These are phyloP conservation scores for Chrysoporthe deuterocubensis DNA, from an alignment of 2,329 filamentous ascomycete genomes.

Conservation along the genomic window DNA sequence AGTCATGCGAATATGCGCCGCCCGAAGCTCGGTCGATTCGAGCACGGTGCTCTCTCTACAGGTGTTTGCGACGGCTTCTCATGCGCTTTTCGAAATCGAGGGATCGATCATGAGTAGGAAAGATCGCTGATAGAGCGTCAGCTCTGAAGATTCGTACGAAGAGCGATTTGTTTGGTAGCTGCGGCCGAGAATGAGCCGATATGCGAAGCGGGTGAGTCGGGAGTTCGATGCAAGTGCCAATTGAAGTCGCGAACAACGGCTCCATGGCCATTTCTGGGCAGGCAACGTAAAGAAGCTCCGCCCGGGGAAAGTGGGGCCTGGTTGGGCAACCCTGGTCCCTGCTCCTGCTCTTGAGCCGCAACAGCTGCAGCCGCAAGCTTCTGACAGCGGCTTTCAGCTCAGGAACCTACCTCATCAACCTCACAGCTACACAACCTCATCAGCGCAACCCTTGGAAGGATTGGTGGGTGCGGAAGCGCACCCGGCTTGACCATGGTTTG, in stretches of 20 bases:
- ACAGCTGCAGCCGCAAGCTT: slow-evolving; percentile 10
- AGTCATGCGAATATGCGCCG: background rate
- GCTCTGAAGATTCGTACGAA: background rate
- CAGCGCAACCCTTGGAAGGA: background rate
- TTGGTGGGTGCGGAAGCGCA: background rate
- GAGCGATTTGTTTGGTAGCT: background rate
- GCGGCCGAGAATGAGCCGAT: too few relatives aligned
- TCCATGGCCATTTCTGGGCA: slow-evolving; percentile 1
- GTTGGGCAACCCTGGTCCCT: slow-evolving; percentile 5
- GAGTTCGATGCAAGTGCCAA: background rate
- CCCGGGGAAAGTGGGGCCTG: slow-evolving; percentile 3
- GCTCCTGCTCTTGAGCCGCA: slow-evolving; percentile 14
- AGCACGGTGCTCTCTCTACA: slow-evolving; percentile 1
- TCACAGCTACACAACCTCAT: background rate
- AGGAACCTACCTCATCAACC: background rate
- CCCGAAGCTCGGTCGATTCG: background rate
- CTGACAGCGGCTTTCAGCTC: background rate
- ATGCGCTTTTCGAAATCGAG: background rate
- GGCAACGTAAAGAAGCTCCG: background rate
- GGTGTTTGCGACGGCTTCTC: background rate
- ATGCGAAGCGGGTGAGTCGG: background rate
- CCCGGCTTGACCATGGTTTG: slow-evolving; percentile 6
- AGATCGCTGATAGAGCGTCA: background rate
- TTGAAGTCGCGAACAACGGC: background rate
- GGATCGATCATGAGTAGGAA: background rate